A percentile compares a stretch with the other conserved stretches of the same genome.
phyloP scores from a whole-genome alignment of 495 filamentous ascomycete species.

The Penicillium manginii region DNA sequence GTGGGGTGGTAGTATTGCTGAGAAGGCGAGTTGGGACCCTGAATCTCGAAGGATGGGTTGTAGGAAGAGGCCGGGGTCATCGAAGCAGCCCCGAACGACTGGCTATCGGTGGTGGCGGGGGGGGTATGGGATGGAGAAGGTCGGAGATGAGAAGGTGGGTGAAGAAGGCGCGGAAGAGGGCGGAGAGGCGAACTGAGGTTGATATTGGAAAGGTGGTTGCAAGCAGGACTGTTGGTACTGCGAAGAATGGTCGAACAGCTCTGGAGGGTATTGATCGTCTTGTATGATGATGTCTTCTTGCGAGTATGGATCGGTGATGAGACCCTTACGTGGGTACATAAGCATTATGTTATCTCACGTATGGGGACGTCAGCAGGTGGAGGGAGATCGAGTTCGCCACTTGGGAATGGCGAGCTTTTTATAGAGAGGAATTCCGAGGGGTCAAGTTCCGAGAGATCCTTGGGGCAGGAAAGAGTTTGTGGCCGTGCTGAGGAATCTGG shows the following conservation, averaged over 20 bases:
- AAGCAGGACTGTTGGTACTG: slow-evolving; percentile 35
- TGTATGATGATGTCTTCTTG: slow-evolving; percentile 48
- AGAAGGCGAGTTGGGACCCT: slow-evolving; percentile 39
- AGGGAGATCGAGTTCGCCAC: slow-evolving; percentile 36
- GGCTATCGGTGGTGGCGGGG: slow-evolving; percentile 39
- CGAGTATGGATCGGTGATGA: slow-evolving; percentile 49
- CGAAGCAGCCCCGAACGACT: slow-evolving; percentile 48
- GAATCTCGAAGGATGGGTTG: slow-evolving; percentile 44
- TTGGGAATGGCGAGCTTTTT: slow-evolving; percentile 33
- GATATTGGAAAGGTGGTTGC: slow-evolving; percentile 45
- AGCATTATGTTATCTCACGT: slow-evolving; percentile 48
- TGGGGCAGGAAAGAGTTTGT: slow-evolving; percentile 17
- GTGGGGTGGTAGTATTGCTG: slow-evolving; percentile 27
- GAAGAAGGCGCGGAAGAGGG: slow-evolving; percentile 47
- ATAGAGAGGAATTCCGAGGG: slow-evolving; percentile 37
- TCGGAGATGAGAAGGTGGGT: slow-evolving; percentile 46
- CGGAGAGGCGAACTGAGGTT: slow-evolving; percentile 44
- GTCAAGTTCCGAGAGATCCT: slow-evolving; percentile 35
- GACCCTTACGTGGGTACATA: slow-evolving; percentile 54
- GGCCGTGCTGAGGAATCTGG: slow-evolving; percentile 21
- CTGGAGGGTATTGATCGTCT: slow-evolving; percentile 48
- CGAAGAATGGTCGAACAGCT: slow-evolving; percentile 36
- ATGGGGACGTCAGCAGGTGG: slow-evolving; percentile 37
- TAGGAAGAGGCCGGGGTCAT: slow-evolving; percentile 53
- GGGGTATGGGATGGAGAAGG: slow-evolving; percentile 42